phyloP scores from a whole-genome alignment of 495 filamentous ascomycete genomes.

The Daldinia concentrica region DNA sequence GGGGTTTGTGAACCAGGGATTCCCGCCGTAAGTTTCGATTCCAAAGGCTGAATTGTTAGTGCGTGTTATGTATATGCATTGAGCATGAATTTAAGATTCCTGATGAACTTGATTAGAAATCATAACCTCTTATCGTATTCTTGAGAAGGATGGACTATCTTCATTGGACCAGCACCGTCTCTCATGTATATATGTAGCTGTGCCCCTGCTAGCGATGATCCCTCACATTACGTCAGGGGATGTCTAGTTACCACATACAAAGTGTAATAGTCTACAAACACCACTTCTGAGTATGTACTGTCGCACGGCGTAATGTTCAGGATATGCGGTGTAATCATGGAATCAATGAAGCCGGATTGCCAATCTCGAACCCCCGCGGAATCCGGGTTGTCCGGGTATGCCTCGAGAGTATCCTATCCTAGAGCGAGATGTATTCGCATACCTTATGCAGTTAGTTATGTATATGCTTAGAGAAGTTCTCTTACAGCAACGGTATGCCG shows the following conservation, averaged over 20 bases:
- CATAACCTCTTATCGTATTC: not conserved
- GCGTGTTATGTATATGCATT: constrained; percentile 15
- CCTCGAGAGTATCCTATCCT: not conserved
- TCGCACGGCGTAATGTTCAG: not conserved
- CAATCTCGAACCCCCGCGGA: not conserved
- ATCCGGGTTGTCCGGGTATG: not conserved
- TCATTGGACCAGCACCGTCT: not conserved
- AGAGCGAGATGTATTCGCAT: not conserved
- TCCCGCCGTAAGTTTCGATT: constrained; percentile 37
- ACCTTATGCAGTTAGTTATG: not conserved
- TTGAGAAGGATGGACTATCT: not conserved
- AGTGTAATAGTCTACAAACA: not conserved
- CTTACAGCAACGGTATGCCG: too few relatives aligned
- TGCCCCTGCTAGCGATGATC: not conserved
- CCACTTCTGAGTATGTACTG: not conserved
- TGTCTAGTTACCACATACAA: not conserved
- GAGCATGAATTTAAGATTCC: not conserved
- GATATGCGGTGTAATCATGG: not conserved
- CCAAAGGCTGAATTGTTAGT: constrained; percentile 14
- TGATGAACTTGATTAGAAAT: constrained; percentile 6
- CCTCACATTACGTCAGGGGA: not conserved
- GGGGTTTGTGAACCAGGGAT: constrained; percentile 8
- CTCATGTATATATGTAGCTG: not conserved
- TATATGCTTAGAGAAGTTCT: not conserved
- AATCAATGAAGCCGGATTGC: not conserved